Evolutionary conservation across 108 stramenopile genomes (phyloP).

Genomic region (Cyclotella atomus): DNA sequence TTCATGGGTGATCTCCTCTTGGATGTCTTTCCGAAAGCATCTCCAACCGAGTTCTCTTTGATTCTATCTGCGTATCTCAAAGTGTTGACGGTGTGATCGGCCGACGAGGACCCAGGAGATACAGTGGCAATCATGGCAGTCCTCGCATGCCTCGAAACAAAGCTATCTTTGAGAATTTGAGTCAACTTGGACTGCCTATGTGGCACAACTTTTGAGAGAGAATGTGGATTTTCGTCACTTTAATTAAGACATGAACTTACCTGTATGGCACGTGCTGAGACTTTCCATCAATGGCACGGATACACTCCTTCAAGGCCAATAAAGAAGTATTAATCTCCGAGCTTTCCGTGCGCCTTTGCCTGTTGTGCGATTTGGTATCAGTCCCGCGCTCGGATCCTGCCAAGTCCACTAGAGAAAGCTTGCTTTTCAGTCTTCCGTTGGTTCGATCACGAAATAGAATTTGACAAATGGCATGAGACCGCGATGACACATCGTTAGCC

Average conservation of each 20-base stretch:
- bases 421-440: constrained; percentile 73
- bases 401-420: constrained; percentile 94
- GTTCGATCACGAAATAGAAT: constrained; percentile 78
- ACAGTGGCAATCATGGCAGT: constrained; percentile 99
- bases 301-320: constrained; percentile 97
- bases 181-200: constrained; percentile 98
- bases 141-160: constrained; percentile 86
- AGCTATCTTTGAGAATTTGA: constrained; percentile 96
- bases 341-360: constrained; percentile 92
- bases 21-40: constrained; percentile 5
- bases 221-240: too few relatives aligned
- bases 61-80: constrained; percentile 96
- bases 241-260: too few relatives aligned
- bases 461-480: constrained; percentile 98
- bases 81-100: constrained; percentile 98
- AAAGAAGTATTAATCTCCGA: constrained; percentile 98
- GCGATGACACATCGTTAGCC: constrained; percentile 87
- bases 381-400: constrained; percentile 96
- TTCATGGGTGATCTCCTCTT: not conserved
- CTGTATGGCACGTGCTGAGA: too few relatives aligned
- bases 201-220: too few relatives aligned
- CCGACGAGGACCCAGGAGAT: constrained; percentile 88
- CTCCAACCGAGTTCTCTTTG: constrained; percentile 84
- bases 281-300: constrained; percentile 89
- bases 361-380: constrained; percentile 96